A percentile compares a stretch with the other conserved stretches of the same genome.
These are phyloP conservation scores for Elsinoe batatas DNA, from an alignment of 2,329 filamentous ascomycete species.

Conservation along the genomic window DNA sequence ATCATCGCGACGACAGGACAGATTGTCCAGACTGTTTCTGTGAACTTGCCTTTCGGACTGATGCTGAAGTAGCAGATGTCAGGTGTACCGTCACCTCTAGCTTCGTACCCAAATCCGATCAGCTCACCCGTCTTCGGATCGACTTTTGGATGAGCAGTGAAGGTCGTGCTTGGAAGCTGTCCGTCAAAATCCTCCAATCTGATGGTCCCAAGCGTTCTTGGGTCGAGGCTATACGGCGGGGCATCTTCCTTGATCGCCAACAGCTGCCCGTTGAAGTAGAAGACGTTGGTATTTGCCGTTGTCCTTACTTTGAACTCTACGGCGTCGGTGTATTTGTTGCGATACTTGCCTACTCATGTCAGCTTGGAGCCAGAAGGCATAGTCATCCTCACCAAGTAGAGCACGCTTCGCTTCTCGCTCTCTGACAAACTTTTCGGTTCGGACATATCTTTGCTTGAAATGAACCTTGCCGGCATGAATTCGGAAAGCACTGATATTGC, in stretches of 20 bases:
- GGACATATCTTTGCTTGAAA: slow-evolving; percentile 35
- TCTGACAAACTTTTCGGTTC: slow-evolving; percentile 33
- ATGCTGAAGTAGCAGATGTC: slow-evolving; percentile 34
- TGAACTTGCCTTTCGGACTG: slow-evolving; percentile 29
- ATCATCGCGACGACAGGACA: slow-evolving; percentile 32
- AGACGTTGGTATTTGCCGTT: slow-evolving; percentile 50
- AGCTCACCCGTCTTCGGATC: slow-evolving; percentile 35
- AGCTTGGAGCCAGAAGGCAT: not conserved
- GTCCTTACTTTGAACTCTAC: slow-evolving; percentile 48
- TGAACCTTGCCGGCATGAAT: slow-evolving; percentile 34
- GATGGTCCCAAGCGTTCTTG: slow-evolving; percentile 32
- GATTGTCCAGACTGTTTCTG: slow-evolving; percentile 33
- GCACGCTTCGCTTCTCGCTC: slow-evolving; percentile 30
- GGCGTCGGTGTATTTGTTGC: slow-evolving; percentile 48
- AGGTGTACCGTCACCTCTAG: slow-evolving; percentile 25
- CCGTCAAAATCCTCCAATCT: slow-evolving; percentile 33
- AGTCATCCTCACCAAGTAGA: slow-evolving; percentile 39
- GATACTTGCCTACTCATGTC: slow-evolving; percentile 28
- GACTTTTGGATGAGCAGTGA: slow-evolving; percentile 37
- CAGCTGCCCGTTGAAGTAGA: slow-evolving; percentile 47
- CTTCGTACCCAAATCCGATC: slow-evolving; percentile 34
- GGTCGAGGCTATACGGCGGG: slow-evolving; percentile 32
- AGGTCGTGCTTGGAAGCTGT: slow-evolving; percentile 31
- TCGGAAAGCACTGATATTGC: slow-evolving; percentile 33
- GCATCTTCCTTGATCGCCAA: slow-evolving; percentile 44